phyloP scores from a whole-genome alignment of 179 eudicot genomes.

The Carnegiea gigantea region DNA sequence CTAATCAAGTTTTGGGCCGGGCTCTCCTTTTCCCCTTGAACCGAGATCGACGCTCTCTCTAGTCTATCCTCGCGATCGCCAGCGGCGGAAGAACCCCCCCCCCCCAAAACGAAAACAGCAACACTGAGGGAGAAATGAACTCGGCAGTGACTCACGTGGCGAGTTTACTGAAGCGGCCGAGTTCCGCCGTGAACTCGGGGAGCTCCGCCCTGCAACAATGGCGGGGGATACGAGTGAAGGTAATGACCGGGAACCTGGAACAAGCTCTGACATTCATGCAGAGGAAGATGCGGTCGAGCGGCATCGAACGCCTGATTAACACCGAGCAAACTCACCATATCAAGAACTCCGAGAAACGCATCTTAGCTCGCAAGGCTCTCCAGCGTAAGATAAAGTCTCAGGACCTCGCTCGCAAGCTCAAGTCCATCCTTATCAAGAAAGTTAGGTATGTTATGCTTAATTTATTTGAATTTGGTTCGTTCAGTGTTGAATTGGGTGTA shows the following conservation, averaged over 20 bases:
- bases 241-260: slow-evolving; percentile 58
- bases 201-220: slow-evolving; percentile 58
- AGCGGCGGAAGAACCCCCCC: neutral
- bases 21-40: no score
- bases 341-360: slow-evolving; percentile 85
- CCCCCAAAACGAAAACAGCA: no score
- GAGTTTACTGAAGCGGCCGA: slow-evolving; percentile 24
- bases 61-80: no score
- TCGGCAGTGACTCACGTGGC: slow-evolving; percentile 6
- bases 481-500: neutral
- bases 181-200: slow-evolving; percentile 21
- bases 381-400: slow-evolving; percentile 53
- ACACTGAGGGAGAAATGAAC: neutral
- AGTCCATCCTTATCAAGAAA: slow-evolving; percentile 68
- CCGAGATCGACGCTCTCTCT: no score
- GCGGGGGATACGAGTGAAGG: slow-evolving; percentile 71
- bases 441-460: slow-evolving; percentile 56
- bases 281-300: slow-evolving; percentile 76
- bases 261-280: slow-evolving; percentile 60
- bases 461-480: neutral
- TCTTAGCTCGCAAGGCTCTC: slow-evolving; percentile 61
- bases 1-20: no score
- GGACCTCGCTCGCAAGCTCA: slow-evolving; percentile 74
- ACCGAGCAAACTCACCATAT: slow-evolving; percentile 50
- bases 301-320: slow-evolving; percentile 72